Conservation (phyloP, 805 yeast species). For the Tetrapisispora taiwanensis region DNA sequence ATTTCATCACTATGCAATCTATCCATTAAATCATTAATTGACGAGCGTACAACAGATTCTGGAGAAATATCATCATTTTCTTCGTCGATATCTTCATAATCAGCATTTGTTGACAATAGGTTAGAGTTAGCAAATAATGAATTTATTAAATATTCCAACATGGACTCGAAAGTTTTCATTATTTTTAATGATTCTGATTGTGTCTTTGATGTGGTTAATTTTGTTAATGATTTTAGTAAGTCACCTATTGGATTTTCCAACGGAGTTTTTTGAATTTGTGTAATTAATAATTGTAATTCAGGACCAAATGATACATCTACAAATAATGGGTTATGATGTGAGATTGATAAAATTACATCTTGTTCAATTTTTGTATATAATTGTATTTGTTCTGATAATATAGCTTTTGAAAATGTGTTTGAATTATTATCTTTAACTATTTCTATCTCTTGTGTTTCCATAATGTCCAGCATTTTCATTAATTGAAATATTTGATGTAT, state of each 20-base stretch:
- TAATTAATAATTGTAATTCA: conserved; percentile 13
- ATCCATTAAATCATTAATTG: conserved; percentile 62
- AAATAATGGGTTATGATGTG: conserved; percentile 29
- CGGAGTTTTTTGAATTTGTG: conserved; percentile 43
- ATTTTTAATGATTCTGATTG: conserved; percentile 35
- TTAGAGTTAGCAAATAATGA: conserved; percentile 41
- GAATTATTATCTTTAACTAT: background rate
- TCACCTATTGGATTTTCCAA: conserved; percentile 52
- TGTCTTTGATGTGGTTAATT: conserved; percentile 46
- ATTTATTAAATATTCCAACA: conserved; percentile 56
- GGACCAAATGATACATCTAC: conserved; percentile 18
- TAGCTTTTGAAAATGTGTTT: conserved; percentile 7
- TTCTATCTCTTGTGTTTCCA: conserved; percentile 11
- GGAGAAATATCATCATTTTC: conserved; percentile 33
- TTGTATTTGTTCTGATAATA: conserved; percentile 54
- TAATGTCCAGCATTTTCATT: conserved; percentile 45
- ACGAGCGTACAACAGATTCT: conserved; percentile 62
- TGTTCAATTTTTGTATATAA: conserved; percentile 38
- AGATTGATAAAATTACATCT: conserved; percentile 12
- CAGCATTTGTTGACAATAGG: background rate
- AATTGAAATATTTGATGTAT: conserved; percentile 41
- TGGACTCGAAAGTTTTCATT: conserved; percentile 37
- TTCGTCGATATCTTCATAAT: conserved; percentile 19
- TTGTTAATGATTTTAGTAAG: conserved; percentile 42
- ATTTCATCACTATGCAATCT: conserved; percentile 77